Evolutionary conservation across 73 alveolate species (phyloP).

Genomic region (Tetrahymena thermophila): DNA sequence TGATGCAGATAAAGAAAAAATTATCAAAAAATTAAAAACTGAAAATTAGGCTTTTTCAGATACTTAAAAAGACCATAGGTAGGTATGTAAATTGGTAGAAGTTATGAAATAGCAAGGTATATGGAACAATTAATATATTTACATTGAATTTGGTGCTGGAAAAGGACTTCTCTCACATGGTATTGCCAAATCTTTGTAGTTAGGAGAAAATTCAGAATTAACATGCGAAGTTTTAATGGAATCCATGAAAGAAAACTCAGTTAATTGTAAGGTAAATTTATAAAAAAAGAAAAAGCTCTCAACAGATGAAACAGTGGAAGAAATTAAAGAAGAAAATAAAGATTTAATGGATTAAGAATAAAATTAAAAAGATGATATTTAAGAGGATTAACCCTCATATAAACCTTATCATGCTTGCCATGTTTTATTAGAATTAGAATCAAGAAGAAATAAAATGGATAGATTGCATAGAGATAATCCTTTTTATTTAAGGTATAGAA

Average conservation of each 20-base stretch:
- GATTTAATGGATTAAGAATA: background rate
- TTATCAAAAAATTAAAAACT: background rate
- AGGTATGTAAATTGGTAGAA: constrained; percentile 27
- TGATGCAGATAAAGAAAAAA: background rate
- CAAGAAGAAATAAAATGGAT: constrained; percentile 60
- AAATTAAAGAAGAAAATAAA: background rate
- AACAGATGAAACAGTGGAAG: background rate
- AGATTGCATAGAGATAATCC: constrained; percentile 47
- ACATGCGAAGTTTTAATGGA: background rate
- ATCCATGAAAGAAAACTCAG: background rate
- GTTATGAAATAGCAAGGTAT: constrained; percentile 36
- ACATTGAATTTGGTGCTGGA: constrained; percentile 83
- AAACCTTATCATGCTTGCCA: constrained; percentile 14
- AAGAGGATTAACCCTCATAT: background rate
- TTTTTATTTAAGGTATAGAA: constrained; percentile 41
- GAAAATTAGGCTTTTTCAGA: constrained; percentile 6
- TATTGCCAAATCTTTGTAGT: constrained; percentile 42
- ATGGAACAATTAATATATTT: constrained; percentile 23
- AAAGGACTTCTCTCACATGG: constrained; percentile 65
- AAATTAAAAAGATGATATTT: background rate
- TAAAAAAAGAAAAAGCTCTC: background rate
- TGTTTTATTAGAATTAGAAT: constrained; percentile 61
- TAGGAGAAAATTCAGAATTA: constrained; percentile 1
- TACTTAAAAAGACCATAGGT: constrained; percentile 17
- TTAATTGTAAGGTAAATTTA: background rate